Evolutionary conservation across 176 grass and related monocot species (phyloP), one percentile per base, ranked within the genome.

Genomic region (Elaeis guineensis): DNA sequence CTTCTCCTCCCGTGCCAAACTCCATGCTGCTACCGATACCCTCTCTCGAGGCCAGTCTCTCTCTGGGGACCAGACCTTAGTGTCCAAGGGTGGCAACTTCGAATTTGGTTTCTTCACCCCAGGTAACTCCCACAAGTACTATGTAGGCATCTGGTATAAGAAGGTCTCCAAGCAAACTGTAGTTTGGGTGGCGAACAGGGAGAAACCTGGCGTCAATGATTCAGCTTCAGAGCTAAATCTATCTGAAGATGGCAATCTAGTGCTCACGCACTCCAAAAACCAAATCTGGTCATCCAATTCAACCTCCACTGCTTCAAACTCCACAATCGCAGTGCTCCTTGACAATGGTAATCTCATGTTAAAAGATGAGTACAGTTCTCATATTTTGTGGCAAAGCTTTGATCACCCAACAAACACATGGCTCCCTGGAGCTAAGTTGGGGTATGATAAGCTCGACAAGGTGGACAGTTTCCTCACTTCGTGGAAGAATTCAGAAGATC

Each of bases 341-440:
- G 76, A 89, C 21, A 59, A 69, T 49, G 85, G 85, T 21, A 89
- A 84, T 76, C 77, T 89, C 64, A 72, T 80, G n/a, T 55, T 89
- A 21, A 58, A 20, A 19, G 64, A 58, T 71, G 66, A 59, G 54
- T 12, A 7, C 5, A 50, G 72, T 44, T 39, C 83, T 3, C 1
- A 18, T 12, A 17, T 65, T 52, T 17, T 21, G 17, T 89, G 85
- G 85, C 85, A 89, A 57, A 89, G 85, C 74, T 80, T 89, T 56
- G 85, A 89, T 29, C 80, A 89, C 76, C 85, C 85, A 23, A 89
- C 85, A 19, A 54, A 89, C 74, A 80, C 75, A 25, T 89, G 73
- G 80, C 81, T 89, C 58, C 77, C 85, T 16, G 85, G 80, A 3
- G 85, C 80, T 3, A 74, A 54, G 69, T 69, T 89, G 16, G 85